Base-by-base conservation (phyloP, 2,329 filamentous ascomycete genomes). In the Mycosphaerella sp. region DNA sequence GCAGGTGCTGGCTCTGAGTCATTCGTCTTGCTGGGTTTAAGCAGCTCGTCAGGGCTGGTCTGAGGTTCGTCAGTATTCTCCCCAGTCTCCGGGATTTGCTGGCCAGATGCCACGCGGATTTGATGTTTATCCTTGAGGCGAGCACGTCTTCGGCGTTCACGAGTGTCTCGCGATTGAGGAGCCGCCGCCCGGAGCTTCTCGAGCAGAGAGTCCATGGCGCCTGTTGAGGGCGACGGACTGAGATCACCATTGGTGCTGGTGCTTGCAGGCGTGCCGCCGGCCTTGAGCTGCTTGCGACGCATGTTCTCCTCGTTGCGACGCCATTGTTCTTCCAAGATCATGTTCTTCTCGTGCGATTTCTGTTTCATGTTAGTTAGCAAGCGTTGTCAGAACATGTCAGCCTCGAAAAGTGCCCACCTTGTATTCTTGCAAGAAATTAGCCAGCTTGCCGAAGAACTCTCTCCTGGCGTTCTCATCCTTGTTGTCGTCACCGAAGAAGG, bases 401-500 rank as follows among this genome's bases (percentile, higher is more conserved):
- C 9, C 3, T 6, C 29, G 10, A 6, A 26, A 29, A 21, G 34
- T 34, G 71, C 78, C 63, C 67, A 83, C 81, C 77, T 92, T 95
- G 88, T 93, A 98, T 70, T 97, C 93, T 32, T 79, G 76, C 64
- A 98, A 81, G 75, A 98, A 98, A 51, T 83, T 78, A 17, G 92
- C 90, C 64, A 98, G 80, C 76, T 97, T 97, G 60, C 85, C 78
- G 69, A 98, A 98, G 80, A 98, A 98, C 64, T 96, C 91, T 59
- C 93, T 81, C 54, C 91, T 81, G n/a, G 91, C 87, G 66, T 89
- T 95, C 50, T 97, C 93, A 69, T 98, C 93, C 10, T 81, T 78
- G 39, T 87, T 84, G 67, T 98, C 93, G 75, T 98, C 93, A 61
- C 93, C 93, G 69, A 96, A 97, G 73, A 95, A 95, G 5, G 85